Percentiles rank a stretch among this genome's conserved stretches.
Conservation (phyloP, 768 basidiomycete species). For the Trametes cinnabarina region DNA sequence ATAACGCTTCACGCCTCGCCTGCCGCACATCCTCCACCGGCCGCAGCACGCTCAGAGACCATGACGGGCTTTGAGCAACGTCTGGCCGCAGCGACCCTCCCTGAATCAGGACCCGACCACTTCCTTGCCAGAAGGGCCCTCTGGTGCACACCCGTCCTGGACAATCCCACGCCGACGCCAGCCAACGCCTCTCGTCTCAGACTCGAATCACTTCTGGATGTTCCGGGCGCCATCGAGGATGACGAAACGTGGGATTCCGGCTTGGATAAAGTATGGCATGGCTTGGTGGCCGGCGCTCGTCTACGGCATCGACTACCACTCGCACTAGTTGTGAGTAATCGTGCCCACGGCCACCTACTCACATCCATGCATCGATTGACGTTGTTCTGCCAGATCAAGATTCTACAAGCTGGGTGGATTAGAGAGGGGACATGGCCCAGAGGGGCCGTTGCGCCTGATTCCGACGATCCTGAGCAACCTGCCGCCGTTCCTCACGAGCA, state of each 20-base stretch:
- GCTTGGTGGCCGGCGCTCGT: conserved; percentile 54
- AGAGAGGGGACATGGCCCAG: conserved; percentile 76
- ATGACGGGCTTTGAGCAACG: conserved; percentile 39
- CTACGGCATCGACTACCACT: conserved; percentile 65
- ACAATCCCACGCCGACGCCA: conserved; percentile 22
- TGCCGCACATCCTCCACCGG: background rate
- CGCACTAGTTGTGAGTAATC: conserved; percentile 53
- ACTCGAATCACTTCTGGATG: conserved; percentile 43
- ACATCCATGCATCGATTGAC: background rate
- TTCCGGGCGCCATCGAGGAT: conserved; percentile 45
- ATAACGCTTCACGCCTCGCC: background rate
- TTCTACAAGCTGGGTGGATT: conserved; percentile 73
- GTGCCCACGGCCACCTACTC: background rate
- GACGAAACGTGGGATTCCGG: conserved; percentile 57
- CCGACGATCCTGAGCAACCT: conserved; percentile 42
- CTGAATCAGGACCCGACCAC: conserved; percentile 61
- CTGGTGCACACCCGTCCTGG: conserved; percentile 49
- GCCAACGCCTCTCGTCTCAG: conserved; percentile 41
- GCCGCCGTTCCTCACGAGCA: background rate
- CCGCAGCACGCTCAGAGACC: conserved; percentile 10
- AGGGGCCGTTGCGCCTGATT: conserved; percentile 56
- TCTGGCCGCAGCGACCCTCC: conserved; percentile 42
- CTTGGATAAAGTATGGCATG: conserved; percentile 61
- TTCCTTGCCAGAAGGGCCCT: conserved; percentile 61
- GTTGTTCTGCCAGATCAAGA: conserved; percentile 52